These are phyloP conservation scores for Brettanomyces sp. DNA, from an alignment of 805 yeast genomes.

Conservation along the genomic window DNA sequence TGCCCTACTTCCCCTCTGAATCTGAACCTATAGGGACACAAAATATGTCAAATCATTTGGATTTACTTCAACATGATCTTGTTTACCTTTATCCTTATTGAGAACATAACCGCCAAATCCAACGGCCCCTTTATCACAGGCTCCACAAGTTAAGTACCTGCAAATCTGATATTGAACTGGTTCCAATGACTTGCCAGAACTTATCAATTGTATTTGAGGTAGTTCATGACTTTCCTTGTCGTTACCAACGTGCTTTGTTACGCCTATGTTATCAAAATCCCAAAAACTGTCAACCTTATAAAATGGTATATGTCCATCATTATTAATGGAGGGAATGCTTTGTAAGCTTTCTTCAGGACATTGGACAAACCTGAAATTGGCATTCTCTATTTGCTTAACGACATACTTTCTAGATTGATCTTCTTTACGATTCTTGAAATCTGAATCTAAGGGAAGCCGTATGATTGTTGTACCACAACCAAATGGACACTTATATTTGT, in stretches of 20 bases:
- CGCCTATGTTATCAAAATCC: constrained; percentile 77
- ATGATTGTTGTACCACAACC: constrained; percentile 8
- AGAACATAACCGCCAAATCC: constrained; percentile 49
- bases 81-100: constrained; percentile 8
- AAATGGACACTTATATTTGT: constrained; percentile 9
- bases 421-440: not conserved
- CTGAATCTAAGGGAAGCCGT: constrained; percentile 4
- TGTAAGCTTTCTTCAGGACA: not conserved
- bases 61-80: constrained; percentile 6
- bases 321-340: not conserved
- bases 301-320: constrained; percentile 14
- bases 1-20: too few relatives aligned
- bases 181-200: constrained; percentile 13
- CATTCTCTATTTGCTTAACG: not conserved
- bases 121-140: constrained; percentile 70
- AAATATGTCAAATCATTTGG: constrained; percentile 11
- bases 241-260: constrained; percentile 31
- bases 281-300: constrained; percentile 49
- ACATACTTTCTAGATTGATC: not conserved
- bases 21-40: constrained; percentile 2
- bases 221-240: constrained; percentile 2
- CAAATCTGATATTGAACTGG: constrained; percentile 26
- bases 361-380: not conserved
- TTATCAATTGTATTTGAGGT: constrained; percentile 3
- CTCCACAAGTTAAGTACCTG: constrained; percentile 58